phyloP scores from a whole-genome alignment of 257 asterid genomes.

The Solanum sejunctum region DNA sequence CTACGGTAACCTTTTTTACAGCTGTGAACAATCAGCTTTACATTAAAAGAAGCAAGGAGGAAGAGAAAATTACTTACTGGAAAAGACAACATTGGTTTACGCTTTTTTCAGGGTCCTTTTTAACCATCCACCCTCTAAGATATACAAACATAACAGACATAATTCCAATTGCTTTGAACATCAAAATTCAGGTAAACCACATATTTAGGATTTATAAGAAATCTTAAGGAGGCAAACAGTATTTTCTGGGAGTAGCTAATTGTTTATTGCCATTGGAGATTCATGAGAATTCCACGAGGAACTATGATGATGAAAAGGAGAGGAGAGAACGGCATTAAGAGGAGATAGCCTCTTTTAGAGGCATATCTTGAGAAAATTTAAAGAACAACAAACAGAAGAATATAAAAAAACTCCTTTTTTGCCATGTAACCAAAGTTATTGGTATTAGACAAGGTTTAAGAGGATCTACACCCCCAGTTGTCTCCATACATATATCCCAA shows the following conservation, averaged over 20 bases:
- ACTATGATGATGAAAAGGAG: not conserved
- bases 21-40: constrained; percentile 23
- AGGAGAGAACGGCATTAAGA: not conserved
- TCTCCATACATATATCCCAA: not conserved
- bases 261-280: not conserved
- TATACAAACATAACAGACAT: not conserved
- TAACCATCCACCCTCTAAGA: not conserved
- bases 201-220: not conserved
- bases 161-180: not conserved
- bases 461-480: not conserved
- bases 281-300: not conserved
- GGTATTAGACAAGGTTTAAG: not conserved
- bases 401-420: not conserved
- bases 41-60: not conserved
- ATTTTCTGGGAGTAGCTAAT: not conserved
- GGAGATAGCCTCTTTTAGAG: not conserved
- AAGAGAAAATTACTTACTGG: not conserved
- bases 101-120: not conserved
- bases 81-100: not conserved
- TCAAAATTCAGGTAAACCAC: not conserved
- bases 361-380: too few species aligned
- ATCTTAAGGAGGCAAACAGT: not conserved
- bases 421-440: not conserved
- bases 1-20: constrained; percentile 31
- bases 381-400: not conserved